Evolutionary conservation across 2,329 filamentous ascomycete genomes (phyloP), one percentile per base, ranked within the genome.

Genomic region (Neonectria sp.): DNA sequence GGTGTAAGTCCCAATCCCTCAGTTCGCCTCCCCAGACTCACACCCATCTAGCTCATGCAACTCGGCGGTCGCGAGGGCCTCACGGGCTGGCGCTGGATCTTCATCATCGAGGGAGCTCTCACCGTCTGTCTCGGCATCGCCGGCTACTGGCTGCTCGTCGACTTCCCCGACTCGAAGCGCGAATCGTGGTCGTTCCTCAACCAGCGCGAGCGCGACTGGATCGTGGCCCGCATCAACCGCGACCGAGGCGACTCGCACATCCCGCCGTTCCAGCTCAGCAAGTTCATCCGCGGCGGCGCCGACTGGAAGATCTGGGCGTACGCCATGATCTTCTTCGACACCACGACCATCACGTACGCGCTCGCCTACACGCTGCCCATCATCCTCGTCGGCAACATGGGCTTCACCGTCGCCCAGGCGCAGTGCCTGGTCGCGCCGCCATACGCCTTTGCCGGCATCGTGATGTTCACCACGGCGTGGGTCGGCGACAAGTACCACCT

Each of bases 311-410:
- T 91, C 64, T 92, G 90, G 90, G 84, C 79, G 0, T 92, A 90
- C 72, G 88, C 85, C 61, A 72, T 90, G 71, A 84, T 91, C 72
- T 88, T 88, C 76, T 89, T 90, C 82, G 89, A 89, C 79, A 88
- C 89, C 2, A 94, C 93, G 0, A 93, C 92, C 12, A 88, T 93
- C 57, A 87, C 87, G 1, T 96, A 96, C 77, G 90, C 93, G 0
- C 87, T 96, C 9, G 91, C 92, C 2, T 95, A 93, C 79, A 95
- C 95, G 76, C 81, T 95, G 4, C 93, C 93, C 7, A 89, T 95
- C 74, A 93, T 96, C 73, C 88, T 97, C 15, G 80, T 83, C 56
- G 73, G 73, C 40, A 86, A 83, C 78, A 88, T 95, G 84, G 87
- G 88, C 15, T 95, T 93, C 82, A 83, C 80, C 53, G 83, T 91